Base-by-base conservation (phyloP, 306 rosid genomes). In the Begonia loranthoides region DNA sequence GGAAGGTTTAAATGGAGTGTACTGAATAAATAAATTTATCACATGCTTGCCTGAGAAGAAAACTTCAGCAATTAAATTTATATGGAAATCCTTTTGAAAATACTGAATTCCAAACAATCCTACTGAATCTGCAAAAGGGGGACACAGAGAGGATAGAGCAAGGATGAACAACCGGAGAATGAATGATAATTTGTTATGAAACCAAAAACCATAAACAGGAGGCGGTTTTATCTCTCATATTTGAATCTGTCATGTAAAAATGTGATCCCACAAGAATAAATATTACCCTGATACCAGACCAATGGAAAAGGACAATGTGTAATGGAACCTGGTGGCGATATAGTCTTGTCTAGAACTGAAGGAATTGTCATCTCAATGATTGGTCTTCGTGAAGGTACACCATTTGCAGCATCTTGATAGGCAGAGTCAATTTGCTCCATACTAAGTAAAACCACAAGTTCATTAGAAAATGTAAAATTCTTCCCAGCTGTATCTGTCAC, bases 301-400 rank as follows among this genome's bases (percentile, higher is more conserved):
- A 39, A 60, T n/a, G n/a, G 16, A 17, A 19, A 21, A 58, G 2
- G 14, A 12, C 51, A 22, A 45, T 14, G 15, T 14, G 33, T 34
- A 24, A 12, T 68, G 56, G 60, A 54, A 90, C 95, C 99, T 28
- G 92, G 84, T 40, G 95, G 95, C 63, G 99, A 85, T 70, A 90
- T 80, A 50, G 94, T 86, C 58, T 74, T 74, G 80, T 90, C 99
- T 40, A 90, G 74, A 51, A 60, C 69, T 15, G 99, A 90, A 51
- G 99, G 99, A 66, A 90, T 85, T 51, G 99, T 76, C 95, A 90
- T 90, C 80, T 90, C 99, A 41, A 86, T 78, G 51, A 90, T 51
- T 1, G 88, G 99, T 61, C 94, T 80, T 56, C 65, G 60, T 14
- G 99, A 90, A 38, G 99, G 95, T 57, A 80, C 51, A 63, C 95